Percentiles rank a stretch among this genome's conserved stretches.
These are phyloP conservation scores for Rhynchospora breviuscula DNA, from an alignment of 176 grass and related monocot genomes.

Conservation along the genomic window DNA sequence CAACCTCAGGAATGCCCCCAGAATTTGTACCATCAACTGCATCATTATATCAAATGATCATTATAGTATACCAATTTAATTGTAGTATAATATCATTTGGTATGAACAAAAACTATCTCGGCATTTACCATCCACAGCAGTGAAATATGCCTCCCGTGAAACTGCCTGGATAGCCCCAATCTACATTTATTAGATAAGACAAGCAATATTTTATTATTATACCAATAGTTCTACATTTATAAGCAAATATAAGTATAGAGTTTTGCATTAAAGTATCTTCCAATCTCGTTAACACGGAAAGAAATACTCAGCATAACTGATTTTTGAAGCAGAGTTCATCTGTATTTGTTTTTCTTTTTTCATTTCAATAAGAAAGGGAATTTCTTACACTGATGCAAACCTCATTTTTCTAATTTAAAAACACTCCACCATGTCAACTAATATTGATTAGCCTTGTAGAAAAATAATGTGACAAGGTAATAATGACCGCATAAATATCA, in stretches of 20 bases:
- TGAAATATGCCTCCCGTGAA: constrained; percentile 65
- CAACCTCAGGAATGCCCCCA: constrained; percentile 24
- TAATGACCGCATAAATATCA: no score
- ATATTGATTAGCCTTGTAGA: no score
- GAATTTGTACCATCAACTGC: constrained; percentile 8
- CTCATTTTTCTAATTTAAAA: no score
- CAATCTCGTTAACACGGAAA: neutral
- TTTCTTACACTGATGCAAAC: no score
- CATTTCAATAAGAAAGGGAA: no score
- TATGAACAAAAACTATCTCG: neutral
- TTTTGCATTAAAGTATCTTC: neutral
- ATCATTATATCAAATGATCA: neutral
- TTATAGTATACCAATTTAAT: neutral
- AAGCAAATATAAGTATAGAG: neutral
- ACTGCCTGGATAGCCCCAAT: constrained; percentile 75
- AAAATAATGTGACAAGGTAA: no score
- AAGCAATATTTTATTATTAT: neutral
- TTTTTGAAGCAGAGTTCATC: no score
- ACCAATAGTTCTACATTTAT: neutral
- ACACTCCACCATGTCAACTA: no score
- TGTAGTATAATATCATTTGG: neutral
- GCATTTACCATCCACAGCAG: constrained; percentile 43
- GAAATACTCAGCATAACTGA: no score
- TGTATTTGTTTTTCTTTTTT: no score
- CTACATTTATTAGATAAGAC: constrained; percentile 22